Conservation (phyloP, 257 asterid species). For the Anisodus tanguticus region DNA sequence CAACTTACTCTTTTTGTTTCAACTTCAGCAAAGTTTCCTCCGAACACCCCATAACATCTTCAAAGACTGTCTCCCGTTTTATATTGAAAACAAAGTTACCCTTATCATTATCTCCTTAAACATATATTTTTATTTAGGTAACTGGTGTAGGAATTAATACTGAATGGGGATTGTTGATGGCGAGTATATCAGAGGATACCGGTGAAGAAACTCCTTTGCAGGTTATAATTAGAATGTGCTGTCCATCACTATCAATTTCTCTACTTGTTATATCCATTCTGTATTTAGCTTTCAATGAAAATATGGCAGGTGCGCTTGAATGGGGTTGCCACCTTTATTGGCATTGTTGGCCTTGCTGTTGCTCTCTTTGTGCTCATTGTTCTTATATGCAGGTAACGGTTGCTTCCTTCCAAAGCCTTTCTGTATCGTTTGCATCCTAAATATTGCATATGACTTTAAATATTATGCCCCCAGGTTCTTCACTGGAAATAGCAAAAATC, state of each 20-base stretch:
- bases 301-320: conserved; percentile 82
- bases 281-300: conserved; percentile 19
- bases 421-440: conserved; percentile 30
- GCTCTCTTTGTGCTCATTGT: conserved; percentile 74
- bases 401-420: conserved; percentile 17
- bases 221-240: conserved; percentile 50
- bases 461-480: conserved; percentile 60
- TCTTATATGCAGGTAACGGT: conserved; percentile 69
- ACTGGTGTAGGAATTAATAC: conserved; percentile 96
- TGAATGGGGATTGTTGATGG: conserved; percentile 98
- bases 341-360: conserved; percentile 88
- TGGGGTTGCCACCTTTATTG: conserved; percentile 92
- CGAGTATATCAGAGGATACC: conserved; percentile 92
- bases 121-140: conserved; percentile 50
- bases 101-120: conserved; percentile 25
- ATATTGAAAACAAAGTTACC: not conserved
- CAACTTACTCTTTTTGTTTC: not conserved
- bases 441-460: conserved; percentile 19
- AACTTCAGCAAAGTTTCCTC: not conserved
- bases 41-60: not conserved
- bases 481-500: conserved; percentile 73
- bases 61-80: not conserved
- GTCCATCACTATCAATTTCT: conserved; percentile 7
- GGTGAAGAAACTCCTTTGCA: conserved; percentile 99
- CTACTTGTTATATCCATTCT: not conserved